Base-by-base conservation (phyloP, 1,284 basidiomycete species). In the Cryptococcus sp. region DNA sequence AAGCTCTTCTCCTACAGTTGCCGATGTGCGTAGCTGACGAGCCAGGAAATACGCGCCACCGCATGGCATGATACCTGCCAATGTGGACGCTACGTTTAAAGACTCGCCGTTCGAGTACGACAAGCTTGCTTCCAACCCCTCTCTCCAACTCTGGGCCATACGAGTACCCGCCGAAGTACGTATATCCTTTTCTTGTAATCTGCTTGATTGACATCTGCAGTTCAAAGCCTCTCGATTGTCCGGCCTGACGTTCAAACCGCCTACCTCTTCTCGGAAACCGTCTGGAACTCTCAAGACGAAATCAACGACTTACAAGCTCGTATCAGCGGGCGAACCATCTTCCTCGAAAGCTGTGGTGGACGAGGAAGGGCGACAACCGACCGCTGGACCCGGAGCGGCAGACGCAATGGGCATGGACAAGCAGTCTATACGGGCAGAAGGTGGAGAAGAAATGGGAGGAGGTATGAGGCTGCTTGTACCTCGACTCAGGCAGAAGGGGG, bases 91-190 rank as follows among this genome's bases (percentile, higher is more conserved):
- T 3, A 44, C 54, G 2, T 62, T 68, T 42, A 51, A 51, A 11
- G 41, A 55, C 2, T 66, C 65, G 4, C 58, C 61, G 5, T 71
- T 74, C 43, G 69, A 72, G 44, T 72, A 58, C 50, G 66, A 68
- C 21, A 50, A 54, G 16, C 47, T 74, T 22, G 58, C 62, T 6
- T 42, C 34, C 9, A 61, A 63, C 44, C 53, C 56, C 3, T 62
- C 59, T 3, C 54, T 68, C 2, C 65, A 74, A 52, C 53, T 74
- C 10, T 74, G 72, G 72, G 63, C 68, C 16, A 64, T 74, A 45
- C 55, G 72, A n/a, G 58, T 66, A 9, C 72, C 72, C 0, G 38
- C 47, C 9, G 66, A 68, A 39, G 69, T 72, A 45, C 49, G 66
- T 56, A 5, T 3, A 45, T 25, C 18, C 18, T n/a, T 14, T 22